Conservation (phyloP, 768 basidiomycete genomes). For the Chiua virens region DNA sequence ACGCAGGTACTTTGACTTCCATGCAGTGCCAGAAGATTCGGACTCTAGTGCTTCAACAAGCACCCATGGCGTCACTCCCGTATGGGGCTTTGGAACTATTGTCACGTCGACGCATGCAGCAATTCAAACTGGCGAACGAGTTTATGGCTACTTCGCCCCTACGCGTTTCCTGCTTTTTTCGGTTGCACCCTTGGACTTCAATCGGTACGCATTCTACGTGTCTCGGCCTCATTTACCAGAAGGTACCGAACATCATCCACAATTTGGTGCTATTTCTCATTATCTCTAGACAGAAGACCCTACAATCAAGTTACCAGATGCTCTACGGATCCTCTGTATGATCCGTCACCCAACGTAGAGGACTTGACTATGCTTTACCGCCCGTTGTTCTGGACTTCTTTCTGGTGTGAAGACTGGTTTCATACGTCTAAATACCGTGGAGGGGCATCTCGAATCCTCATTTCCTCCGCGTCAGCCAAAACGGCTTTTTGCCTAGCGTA, state of each 20-base stretch:
- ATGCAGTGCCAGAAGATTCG: conserved; percentile 43
- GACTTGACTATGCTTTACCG: conserved; percentile 72
- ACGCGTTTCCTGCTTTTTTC: conserved; percentile 55
- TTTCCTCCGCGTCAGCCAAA: conserved; percentile 72
- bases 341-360: conserved; percentile 45
- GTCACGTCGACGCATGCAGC: conserved; percentile 47
- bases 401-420: conserved; percentile 75
- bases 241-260: conserved; percentile 34
- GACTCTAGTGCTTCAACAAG: conserved; percentile 36
- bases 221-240: conserved; percentile 61
- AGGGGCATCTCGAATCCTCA: conserved; percentile 47
- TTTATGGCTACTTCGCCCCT: conserved; percentile 64
- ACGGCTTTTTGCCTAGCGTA: conserved; percentile 72
- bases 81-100: conserved; percentile 71
- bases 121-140: conserved; percentile 53
- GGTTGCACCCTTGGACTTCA: conserved; percentile 51
- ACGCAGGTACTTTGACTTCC: conserved; percentile 70
- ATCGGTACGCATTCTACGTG: conserved; percentile 53
- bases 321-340: conserved; percentile 53
- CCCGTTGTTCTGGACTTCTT: conserved; percentile 74
- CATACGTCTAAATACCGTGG: conserved; percentile 49
- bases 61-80: conserved; percentile 65
- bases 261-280: neutral
- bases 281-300: conserved; percentile 56
- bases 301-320: conserved; percentile 71